Conservation (phyloP, 257 asterid genomes). For the Jasminum sambac region DNA sequence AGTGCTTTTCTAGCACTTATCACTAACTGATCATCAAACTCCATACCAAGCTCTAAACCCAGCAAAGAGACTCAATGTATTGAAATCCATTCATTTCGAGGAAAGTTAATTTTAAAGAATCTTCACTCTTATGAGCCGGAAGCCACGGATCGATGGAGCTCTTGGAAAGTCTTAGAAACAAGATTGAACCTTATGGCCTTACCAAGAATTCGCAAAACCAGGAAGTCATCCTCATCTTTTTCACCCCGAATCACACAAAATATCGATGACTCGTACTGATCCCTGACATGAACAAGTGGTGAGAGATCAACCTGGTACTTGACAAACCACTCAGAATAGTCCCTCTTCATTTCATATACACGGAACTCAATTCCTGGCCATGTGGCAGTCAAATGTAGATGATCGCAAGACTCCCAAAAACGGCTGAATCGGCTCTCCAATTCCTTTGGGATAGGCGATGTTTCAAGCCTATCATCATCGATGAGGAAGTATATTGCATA, state of each 20-base stretch:
- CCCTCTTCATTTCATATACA: slow-evolving; percentile 40
- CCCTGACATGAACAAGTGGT: slow-evolving; percentile 19
- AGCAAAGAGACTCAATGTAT: slow-evolving; percentile 27
- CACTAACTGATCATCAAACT: no score
- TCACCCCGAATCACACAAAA: slow-evolving; percentile 19
- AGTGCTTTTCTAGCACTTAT: no score
- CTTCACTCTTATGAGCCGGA: background rate
- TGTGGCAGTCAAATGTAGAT: slow-evolving; percentile 29
- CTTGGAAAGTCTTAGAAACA: slow-evolving; percentile 8
- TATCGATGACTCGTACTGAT: background rate
- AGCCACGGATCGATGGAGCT: slow-evolving; percentile 12
- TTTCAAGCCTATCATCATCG: slow-evolving; percentile 17
- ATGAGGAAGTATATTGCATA: slow-evolving; percentile 25
- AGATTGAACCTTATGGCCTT: slow-evolving; percentile 23
- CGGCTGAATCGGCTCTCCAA: slow-evolving; percentile 7
- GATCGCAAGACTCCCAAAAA: slow-evolving; percentile 39
- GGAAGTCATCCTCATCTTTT: slow-evolving; percentile 16
- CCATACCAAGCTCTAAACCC: slow-evolving; percentile 1
- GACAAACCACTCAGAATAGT: no score
- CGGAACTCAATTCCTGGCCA: slow-evolving; percentile 2
- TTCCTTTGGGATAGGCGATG: slow-evolving; percentile 3
- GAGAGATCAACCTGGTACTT: slow-evolving; percentile 36
- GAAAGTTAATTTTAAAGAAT: slow-evolving; percentile 9
- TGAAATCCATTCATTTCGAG: slow-evolving; percentile 14
- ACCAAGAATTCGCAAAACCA: slow-evolving; percentile 34